A percentile compares a stretch with the other conserved stretches of the same genome.
phyloP scores from a whole-genome alignment of 768 basidiomycete species.

The Lactarius hatsudake region DNA sequence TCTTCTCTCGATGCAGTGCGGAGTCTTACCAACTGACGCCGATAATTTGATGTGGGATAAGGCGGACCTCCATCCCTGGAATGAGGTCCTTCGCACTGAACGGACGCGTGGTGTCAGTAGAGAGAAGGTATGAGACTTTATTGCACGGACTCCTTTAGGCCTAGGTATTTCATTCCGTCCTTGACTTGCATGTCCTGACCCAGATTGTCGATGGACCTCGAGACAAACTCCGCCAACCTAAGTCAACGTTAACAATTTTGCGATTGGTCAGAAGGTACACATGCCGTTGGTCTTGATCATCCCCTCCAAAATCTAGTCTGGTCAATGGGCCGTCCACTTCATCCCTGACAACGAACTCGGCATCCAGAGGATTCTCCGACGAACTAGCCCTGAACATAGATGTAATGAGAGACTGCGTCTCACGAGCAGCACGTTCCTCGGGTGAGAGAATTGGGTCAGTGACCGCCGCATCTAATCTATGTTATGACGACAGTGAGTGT shows the following conservation, averaged over 20 bases:
- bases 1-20: neutral
- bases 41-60: constrained; percentile 73
- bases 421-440: constrained; percentile 13
- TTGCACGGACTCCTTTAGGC: constrained; percentile 45
- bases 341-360: constrained; percentile 46
- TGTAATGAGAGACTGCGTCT: constrained; percentile 9
- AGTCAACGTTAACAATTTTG: neutral
- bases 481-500: neutral
- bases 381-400: neutral
- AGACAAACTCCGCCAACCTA: constrained; percentile 64
- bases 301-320: constrained; percentile 54
- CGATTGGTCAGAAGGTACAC: neutral
- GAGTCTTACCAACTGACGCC: constrained; percentile 68
- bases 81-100: constrained; percentile 53
- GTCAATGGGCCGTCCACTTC: constrained; percentile 48
- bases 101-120: constrained; percentile 8
- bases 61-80: constrained; percentile 65
- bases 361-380: neutral
- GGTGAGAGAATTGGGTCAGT: constrained; percentile 11
- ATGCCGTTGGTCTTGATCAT: constrained; percentile 53
- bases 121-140: neutral
- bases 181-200: constrained; percentile 52
- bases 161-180: constrained; percentile 51
- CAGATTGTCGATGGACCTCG: constrained; percentile 54
- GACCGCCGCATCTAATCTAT: constrained; percentile 12